phyloP scores from a whole-genome alignment of 345 rosid species.

The Physaria fendleri region DNA sequence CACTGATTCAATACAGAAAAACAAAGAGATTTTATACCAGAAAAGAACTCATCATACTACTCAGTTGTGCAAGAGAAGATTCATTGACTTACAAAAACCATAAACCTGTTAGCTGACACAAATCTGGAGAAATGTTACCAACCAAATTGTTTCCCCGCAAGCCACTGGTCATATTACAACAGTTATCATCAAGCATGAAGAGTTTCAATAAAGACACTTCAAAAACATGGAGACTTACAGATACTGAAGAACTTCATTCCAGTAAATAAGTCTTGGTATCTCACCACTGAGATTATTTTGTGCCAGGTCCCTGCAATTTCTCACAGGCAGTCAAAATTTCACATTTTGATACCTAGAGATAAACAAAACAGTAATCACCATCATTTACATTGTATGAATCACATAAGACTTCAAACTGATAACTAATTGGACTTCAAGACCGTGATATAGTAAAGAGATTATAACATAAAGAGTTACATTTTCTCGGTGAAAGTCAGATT shows the following conservation, averaged over 20 bases:
- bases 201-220: background rate
- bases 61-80: background rate
- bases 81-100: constrained; percentile 92
- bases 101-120: constrained; percentile 88
- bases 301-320: constrained; percentile 66
- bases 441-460: too few relatives aligned
- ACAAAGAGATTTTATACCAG: background rate
- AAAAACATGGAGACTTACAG: constrained; percentile 50
- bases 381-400: background rate
- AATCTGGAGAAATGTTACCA: constrained; percentile 80
- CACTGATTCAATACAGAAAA: constrained; percentile 38
- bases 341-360: constrained; percentile 37
- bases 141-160: constrained; percentile 87
- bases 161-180: constrained; percentile 42
- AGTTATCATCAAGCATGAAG: background rate
- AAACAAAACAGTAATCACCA: background rate
- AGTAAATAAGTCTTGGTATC: constrained; percentile 93
- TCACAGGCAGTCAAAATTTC: background rate
- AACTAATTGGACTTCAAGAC: too few relatives aligned
- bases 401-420: background rate
- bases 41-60: background rate
- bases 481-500: constrained; percentile 87
- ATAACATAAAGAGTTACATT: constrained; percentile 40
- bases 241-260: constrained; percentile 98
- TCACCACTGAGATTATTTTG: constrained; percentile 89